Evolutionary conservation across 495 filamentous ascomycete species (phyloP).

Genomic region (Hyaloscypha bicolor): DNA sequence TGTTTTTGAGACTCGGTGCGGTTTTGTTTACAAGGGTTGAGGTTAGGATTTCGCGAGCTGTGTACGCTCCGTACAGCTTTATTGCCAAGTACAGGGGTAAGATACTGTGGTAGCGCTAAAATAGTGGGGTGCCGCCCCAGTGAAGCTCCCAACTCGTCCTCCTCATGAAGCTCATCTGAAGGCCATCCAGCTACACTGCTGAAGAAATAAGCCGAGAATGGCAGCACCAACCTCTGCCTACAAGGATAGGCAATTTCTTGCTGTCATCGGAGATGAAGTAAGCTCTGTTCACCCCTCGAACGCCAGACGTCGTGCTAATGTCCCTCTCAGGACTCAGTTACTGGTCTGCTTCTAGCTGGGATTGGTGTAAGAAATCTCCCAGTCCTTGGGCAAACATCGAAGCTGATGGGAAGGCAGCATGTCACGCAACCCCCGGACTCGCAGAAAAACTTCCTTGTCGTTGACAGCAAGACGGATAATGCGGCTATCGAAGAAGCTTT

Average conservation of each 20-base stretch:
- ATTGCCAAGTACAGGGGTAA: background rate
- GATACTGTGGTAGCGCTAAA: background rate
- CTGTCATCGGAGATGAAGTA: constrained; percentile 98
- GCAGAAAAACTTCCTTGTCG: constrained; percentile 96
- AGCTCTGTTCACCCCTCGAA: constrained; percentile 11
- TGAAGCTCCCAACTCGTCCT: background rate
- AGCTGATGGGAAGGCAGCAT: constrained; percentile 55
- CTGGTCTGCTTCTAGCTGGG: constrained; percentile 89
- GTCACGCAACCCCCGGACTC: constrained; percentile 78
- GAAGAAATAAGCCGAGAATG: constrained; percentile 34
- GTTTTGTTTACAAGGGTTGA: background rate
- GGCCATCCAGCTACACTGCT: constrained; percentile 12
- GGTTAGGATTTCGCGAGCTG: background rate
- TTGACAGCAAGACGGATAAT: constrained; percentile 89
- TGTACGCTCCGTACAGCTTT: too few relatives aligned
- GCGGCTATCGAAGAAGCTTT: constrained; percentile 90
- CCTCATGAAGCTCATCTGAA: background rate
- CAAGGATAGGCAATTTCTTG: constrained; percentile 94
- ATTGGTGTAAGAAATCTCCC: constrained; percentile 72
- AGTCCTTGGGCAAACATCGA: background rate
- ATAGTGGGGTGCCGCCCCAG: constrained; percentile 9
- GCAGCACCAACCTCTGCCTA: constrained; percentile 63
- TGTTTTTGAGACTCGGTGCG: background rate
- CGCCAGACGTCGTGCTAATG: constrained; percentile 11
- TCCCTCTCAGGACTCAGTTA: constrained; percentile 78